A percentile compares a stretch with the other conserved stretches of the same genome.
phyloP scores from a whole-genome alignment of 2,329 filamentous ascomycete species.

The Rachicladosporium sp. region DNA sequence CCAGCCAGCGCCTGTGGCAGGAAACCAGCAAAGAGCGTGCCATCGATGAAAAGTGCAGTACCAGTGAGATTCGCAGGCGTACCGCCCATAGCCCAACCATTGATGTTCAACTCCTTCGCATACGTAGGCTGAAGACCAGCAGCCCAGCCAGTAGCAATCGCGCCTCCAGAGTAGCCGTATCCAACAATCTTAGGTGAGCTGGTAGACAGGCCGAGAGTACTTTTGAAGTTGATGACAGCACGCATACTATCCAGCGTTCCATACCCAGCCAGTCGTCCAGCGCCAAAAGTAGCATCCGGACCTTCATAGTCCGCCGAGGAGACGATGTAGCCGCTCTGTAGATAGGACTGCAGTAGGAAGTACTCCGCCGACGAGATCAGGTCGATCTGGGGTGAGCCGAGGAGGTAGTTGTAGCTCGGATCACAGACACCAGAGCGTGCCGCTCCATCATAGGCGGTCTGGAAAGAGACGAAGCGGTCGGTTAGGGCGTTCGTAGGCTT shows the following conservation, averaged over 20 bases:
- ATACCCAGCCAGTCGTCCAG: slow-evolving; percentile 29
- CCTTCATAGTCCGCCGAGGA: slow-evolving; percentile 32
- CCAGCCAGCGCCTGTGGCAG: slow-evolving; percentile 15
- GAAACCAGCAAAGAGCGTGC: slow-evolving; percentile 18
- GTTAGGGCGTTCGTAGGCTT: slow-evolving; percentile 10
- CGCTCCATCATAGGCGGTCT: slow-evolving; percentile 22
- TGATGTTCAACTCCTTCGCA: slow-evolving; percentile 40
- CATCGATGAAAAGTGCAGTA: slow-evolving; percentile 15
- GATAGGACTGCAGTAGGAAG: slow-evolving; percentile 12
- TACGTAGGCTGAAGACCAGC: slow-evolving; percentile 40
- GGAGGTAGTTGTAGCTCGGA: slow-evolving; percentile 27
- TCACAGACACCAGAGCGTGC: slow-evolving; percentile 25
- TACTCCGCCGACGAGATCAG: slow-evolving; percentile 12
- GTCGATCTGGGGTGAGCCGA: slow-evolving; percentile 13
- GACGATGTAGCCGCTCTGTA: slow-evolving; percentile 17
- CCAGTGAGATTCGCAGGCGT: slow-evolving; percentile 29
- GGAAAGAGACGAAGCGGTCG: slow-evolving; percentile 19
- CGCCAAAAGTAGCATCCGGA: slow-evolving; percentile 17
- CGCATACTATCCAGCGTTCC: slow-evolving; percentile 32
- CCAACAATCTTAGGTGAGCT: slow-evolving; percentile 26
- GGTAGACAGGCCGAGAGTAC: slow-evolving; percentile 16
- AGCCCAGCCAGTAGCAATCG: slow-evolving; percentile 40
- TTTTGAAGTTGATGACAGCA: slow-evolving; percentile 22
- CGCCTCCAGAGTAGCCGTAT: slow-evolving; percentile 46
- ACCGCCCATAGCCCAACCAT: slow-evolving; percentile 39